Percentiles rank a stretch among this genome's conserved stretches.
Evolutionary conservation across 305 asterid species (phyloP).

Genomic region (Solanum hybrid): DNA sequence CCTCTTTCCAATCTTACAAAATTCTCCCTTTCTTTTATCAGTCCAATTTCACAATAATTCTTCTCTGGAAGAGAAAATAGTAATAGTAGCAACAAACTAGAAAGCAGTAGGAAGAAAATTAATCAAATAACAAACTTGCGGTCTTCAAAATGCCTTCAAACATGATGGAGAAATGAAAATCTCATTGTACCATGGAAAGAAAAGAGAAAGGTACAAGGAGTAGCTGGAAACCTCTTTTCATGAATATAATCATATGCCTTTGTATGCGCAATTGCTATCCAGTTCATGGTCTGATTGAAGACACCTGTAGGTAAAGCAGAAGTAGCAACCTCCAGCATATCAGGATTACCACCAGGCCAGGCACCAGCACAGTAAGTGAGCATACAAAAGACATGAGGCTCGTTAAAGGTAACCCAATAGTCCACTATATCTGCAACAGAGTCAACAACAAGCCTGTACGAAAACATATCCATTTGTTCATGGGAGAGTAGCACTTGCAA

Average conservation of each 20-base stretch:
- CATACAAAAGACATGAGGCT: slow-evolving; percentile 83
- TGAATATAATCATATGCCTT: slow-evolving; percentile 84
- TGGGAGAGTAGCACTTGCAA: neutral
- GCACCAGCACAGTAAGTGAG: slow-evolving; percentile 95
- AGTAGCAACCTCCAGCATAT: slow-evolving; percentile 88
- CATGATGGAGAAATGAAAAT: neutral
- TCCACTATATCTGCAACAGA: slow-evolving; percentile 71
- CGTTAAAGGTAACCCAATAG: slow-evolving; percentile 92
- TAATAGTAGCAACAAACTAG: neutral
- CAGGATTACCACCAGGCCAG: slow-evolving; percentile 99
- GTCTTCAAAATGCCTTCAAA: neutral
- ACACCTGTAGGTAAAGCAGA: slow-evolving; percentile 89
- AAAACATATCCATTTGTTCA: neutral
- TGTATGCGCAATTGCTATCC: slow-evolving; percentile 72
- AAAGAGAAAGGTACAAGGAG: neutral
- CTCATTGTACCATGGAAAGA: neutral
- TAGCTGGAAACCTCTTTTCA: slow-evolving; percentile 47
- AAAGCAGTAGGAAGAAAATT: neutral
- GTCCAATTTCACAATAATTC: neutral
- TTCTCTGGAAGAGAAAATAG: neutral
- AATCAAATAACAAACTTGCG: neutral
- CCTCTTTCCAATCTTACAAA: neutral
- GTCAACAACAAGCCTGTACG: slow-evolving; percentile 70
- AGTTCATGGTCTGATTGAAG: slow-evolving; percentile 75
- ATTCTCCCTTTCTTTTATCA: neutral